Evolutionary conservation across 148 eudicot species (phyloP), one percentile per base, ranked within the genome.

Genomic region (Mesembryanthemum crystallinum): DNA sequence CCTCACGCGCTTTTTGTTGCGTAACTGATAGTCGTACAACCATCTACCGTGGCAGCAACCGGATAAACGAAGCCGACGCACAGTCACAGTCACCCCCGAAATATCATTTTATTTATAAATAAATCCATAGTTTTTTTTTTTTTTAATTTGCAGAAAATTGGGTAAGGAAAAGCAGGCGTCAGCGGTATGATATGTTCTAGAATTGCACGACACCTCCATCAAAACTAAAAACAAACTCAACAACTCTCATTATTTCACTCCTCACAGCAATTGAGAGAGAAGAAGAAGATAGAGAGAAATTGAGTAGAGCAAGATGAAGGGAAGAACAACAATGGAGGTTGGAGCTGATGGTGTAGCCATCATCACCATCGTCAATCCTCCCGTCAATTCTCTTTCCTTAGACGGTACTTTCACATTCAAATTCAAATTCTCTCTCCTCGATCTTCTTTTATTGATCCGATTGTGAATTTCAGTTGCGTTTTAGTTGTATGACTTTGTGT

Each of bases 311-410:
- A 25, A 28, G n/a, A 72, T 30, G 80, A 76, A 17, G 71, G 81
- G 79, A 8, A 76, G 67, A 51, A 79, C 89, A 10, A 51, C 57
- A n/a, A 42, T 76, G 76, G 84, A 79, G 67, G 87, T 87, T 67
- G 89, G 87, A 73, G 66, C 81, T 28, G 86, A 87, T 28, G 89
- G 84, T 0, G 89, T 87, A 3, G 87, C 86, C 58, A 32, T 83
- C 75, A 80, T 87, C 83, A 78, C 83, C 62, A 82, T 87, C 71
- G 5, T 66, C 69, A 84, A 85, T 66, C 89, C 89, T 20, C 89
- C 89, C 11, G 84, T 87, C 75, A 87, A 87, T 80, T 77, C 84
- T 67, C 84, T 87, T 11, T 82, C 89, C 2, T 58, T 77, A 30
- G 87, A 82, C 39, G 85, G 89, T 86, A 73, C 52, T 68, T 52